These are phyloP conservation scores for Ceratocystis eucalypticola DNA, from an alignment of 2,329 filamentous ascomycete genomes.

Conservation along the genomic window DNA sequence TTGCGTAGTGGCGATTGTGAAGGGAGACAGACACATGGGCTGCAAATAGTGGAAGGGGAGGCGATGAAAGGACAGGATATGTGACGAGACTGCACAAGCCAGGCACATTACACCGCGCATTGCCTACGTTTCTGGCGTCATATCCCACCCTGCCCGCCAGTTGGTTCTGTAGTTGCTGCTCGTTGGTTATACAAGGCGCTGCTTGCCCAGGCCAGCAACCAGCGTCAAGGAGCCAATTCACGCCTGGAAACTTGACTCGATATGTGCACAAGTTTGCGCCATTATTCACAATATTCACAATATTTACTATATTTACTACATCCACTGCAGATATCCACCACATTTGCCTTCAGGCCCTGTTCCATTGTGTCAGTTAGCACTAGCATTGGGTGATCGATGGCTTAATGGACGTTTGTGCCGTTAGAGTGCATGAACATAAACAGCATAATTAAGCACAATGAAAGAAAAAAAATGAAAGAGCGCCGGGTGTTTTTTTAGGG, in stretches of 20 bases:
- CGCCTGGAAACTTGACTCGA: neutral
- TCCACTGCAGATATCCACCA: no score
- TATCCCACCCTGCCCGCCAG: no score
- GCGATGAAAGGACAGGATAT: no score
- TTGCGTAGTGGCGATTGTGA: no score
- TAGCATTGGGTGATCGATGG: constrained; percentile 11
- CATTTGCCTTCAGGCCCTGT: no score
- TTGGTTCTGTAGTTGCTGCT: no score
- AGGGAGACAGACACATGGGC: no score
- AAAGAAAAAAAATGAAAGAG: neutral
- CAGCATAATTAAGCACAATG: neutral
- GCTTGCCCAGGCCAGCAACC: neutral
- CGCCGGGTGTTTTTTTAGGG: neutral
- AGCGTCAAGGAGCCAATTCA: neutral
- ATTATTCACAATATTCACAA: neutral
- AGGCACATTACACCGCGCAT: no score
- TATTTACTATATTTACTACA: neutral
- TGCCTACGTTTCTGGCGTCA: no score
- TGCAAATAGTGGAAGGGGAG: no score
- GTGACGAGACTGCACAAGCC: no score
- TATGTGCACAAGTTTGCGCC: neutral
- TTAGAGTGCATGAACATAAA: neutral
- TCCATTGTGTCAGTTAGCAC: constrained; percentile 6
- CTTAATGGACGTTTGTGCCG: neutral
- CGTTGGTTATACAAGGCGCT: no score